A percentile compares a stretch with the other conserved stretches of the same genome.
Evolutionary conservation across 176 grass and related monocot genomes (phyloP).

Genomic region (Lolium perenne): DNA sequence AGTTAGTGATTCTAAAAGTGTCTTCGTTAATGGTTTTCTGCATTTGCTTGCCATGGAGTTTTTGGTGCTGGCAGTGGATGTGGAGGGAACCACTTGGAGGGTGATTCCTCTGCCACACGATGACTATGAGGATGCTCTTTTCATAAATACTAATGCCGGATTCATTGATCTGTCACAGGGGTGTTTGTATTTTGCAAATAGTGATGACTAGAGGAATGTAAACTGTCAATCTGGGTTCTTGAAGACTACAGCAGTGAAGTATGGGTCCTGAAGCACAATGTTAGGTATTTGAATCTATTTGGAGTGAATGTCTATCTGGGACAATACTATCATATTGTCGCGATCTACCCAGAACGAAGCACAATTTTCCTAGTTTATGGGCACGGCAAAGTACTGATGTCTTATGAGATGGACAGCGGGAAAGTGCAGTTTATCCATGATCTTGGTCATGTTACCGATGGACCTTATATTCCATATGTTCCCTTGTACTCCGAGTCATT

Average conservation of each 20-base stretch:
- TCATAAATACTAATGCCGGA: neutral
- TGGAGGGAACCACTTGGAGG: constrained; percentile 12
- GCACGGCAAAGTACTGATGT: neutral
- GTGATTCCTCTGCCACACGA: neutral
- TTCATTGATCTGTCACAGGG: neutral
- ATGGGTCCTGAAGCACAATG: neutral
- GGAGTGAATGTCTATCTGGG: neutral
- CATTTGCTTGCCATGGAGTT: neutral
- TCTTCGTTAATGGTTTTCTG: neutral
- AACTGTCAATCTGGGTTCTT: neutral
- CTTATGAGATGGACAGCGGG: neutral
- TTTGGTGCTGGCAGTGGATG: neutral
- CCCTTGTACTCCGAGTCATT: neutral
- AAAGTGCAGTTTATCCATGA: neutral
- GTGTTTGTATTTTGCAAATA: neutral
- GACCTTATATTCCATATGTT: neutral
- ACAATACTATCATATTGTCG: neutral
- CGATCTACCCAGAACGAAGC: neutral
- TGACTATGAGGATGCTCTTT: neutral
- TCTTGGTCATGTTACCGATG: neutral
- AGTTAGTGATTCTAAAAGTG: neutral
- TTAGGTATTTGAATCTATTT: neutral
- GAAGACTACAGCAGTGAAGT: neutral
- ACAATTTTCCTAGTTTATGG: neutral
- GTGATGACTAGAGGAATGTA: neutral